phyloP scores from a whole-genome alignment of 2,329 filamentous ascomycete species.

The Thielaviopsis musarum region DNA sequence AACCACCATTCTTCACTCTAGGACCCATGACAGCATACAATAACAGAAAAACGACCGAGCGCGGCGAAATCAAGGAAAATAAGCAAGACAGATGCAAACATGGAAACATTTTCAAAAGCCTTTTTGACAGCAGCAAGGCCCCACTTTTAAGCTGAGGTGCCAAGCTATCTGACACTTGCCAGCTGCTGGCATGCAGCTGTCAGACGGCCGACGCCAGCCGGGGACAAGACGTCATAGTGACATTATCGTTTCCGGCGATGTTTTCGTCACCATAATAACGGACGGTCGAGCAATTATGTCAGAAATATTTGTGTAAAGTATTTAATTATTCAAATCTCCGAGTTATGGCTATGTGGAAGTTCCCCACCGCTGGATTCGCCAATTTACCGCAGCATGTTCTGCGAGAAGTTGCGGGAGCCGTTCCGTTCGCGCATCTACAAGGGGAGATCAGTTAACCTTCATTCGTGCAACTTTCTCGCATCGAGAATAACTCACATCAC shows the following conservation, averaged over 20 bases:
- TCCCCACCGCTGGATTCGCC: background rate
- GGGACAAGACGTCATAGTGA: background rate
- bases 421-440: conserved; percentile 34
- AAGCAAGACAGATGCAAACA: background rate
- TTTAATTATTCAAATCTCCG: background rate
- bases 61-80: background rate
- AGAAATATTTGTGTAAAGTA: background rate
- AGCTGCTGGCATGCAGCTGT: background rate
- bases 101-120: background rate
- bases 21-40: background rate
- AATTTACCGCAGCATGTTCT: conserved; percentile 17
- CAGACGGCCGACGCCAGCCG: too few species aligned
- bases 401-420: conserved; percentile 36
- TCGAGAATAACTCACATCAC: conserved; percentile 2
- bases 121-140: background rate
- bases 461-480: background rate
- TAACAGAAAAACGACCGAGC: background rate
- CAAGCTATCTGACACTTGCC: background rate
- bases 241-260: background rate
- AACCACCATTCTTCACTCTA: background rate
- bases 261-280: too few species aligned
- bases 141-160: background rate
- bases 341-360: background rate
- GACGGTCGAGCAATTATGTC: background rate
- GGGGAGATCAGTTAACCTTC: background rate